Evolutionary conservation across 2,329 filamentous ascomycete genomes (phyloP).

Genomic region (Trichoderma gracile): DNA sequence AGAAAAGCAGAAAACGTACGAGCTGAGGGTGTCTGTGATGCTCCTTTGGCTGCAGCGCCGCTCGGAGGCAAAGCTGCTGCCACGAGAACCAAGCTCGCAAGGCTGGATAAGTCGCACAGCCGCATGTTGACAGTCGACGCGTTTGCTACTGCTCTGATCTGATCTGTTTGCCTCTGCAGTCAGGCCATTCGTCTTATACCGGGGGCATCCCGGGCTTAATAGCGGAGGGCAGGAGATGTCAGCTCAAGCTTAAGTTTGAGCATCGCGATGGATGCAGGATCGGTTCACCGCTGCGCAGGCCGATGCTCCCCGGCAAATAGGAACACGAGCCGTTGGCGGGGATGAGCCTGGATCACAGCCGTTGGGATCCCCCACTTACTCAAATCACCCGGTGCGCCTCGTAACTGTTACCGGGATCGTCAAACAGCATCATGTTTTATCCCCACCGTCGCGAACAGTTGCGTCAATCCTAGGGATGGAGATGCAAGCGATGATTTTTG

Average conservation of each 20-base stretch:
- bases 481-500: not conserved
- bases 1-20: not conserved
- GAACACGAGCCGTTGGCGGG: conserved; percentile 20
- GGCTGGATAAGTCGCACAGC: conserved; percentile 1
- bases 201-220: not conserved
- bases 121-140: not conserved
- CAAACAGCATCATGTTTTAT: not conserved
- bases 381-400: not conserved
- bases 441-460: not conserved
- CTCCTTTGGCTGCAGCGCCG: not conserved
- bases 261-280: not conserved
- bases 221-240: not conserved
- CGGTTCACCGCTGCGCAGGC: conserved; percentile 21
- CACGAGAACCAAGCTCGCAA: conserved; percentile 1
- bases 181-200: not conserved
- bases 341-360: conserved; percentile 6
- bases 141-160: not conserved
- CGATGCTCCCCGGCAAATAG: conserved; percentile 23
- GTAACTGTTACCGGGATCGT: conserved; percentile 9
- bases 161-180: not conserved
- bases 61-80: conserved; percentile 10
- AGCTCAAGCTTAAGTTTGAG: conserved; percentile 8
- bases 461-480: not conserved
- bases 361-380: conserved; percentile 9
- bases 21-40: conserved; percentile 1